Conservation (phyloP, 495 filamentous ascomycete genomes). For the Pseudoneurospora amorphoporcata region DNA sequence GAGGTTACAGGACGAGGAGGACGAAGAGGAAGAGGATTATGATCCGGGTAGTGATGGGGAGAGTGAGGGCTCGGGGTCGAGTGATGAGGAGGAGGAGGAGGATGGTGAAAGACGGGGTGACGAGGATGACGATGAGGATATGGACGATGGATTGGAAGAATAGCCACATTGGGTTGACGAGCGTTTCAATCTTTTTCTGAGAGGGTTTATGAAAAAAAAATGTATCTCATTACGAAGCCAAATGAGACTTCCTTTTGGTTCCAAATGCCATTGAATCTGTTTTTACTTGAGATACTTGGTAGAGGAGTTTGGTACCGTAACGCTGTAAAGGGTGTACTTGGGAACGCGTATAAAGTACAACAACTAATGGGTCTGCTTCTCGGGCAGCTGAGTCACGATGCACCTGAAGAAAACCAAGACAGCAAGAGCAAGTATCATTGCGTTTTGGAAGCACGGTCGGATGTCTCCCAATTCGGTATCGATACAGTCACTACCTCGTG, state of each 20-base stretch:
- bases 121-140: conserved; percentile 38
- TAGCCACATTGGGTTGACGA: neutral
- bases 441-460: neutral
- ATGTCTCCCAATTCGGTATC: neutral
- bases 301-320: neutral
- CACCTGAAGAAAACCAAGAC: neutral
- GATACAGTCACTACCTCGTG: neutral
- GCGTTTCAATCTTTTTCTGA: neutral
- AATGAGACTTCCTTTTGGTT: neutral
- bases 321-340: neutral
- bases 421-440: neutral
- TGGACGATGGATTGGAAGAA: conserved; percentile 24
- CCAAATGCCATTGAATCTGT: neutral
- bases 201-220: neutral
- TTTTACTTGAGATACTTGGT: neutral
- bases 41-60: conserved; percentile 69
- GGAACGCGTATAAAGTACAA: no score
- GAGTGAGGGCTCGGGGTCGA: conserved; percentile 57
- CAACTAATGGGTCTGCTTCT: neutral
- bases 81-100: conserved; percentile 37
- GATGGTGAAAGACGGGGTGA: conserved; percentile 40
- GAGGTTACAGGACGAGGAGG: conserved; percentile 54
- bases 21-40: conserved; percentile 86
- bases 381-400: neutral
- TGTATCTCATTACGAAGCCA: neutral